Evolutionary conservation across 176 grass and related monocot species (phyloP).

Genomic region (Paspalum vaginatum): DNA sequence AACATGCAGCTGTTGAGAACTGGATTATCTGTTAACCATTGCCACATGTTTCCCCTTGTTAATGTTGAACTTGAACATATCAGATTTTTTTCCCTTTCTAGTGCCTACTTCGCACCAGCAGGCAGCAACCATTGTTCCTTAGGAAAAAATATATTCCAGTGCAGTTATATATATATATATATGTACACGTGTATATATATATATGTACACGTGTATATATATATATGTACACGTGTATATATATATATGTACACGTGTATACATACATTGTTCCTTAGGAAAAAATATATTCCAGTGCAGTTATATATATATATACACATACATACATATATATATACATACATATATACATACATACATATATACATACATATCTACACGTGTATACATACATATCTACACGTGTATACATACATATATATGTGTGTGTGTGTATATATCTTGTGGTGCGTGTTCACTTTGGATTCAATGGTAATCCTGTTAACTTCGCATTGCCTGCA

Average conservation of each 20-base stretch:
- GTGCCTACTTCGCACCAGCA: neutral
- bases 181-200: no score
- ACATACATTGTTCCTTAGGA: slow-evolving; percentile 13
- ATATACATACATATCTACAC: no score
- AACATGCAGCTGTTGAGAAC: neutral
- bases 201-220: no score
- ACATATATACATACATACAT: no score
- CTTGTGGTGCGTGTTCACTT: slow-evolving; percentile 4
- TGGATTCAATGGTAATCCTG: neutral
- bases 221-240: no score
- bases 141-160: slow-evolving; percentile 17
- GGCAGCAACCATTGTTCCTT: slow-evolving; percentile 9
- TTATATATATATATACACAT: no score
- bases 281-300: slow-evolving; percentile 8
- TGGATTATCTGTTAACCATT: slow-evolving; percentile 17
- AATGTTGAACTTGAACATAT: slow-evolving; percentile 11
- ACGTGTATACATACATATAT: no score
- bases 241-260: no score
- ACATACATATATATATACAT: no score
- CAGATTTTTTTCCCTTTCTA: neutral
- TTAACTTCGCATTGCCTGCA: slow-evolving; percentile 23
- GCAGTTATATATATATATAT: no score
- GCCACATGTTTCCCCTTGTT: neutral
- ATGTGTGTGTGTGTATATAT: no score
- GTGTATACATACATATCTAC: no score